Evolutionary conservation across 1,284 basidiomycete species (phyloP), one percentile per base, ranked within the genome.

Genomic region (Ustilago shanxiensis): DNA sequence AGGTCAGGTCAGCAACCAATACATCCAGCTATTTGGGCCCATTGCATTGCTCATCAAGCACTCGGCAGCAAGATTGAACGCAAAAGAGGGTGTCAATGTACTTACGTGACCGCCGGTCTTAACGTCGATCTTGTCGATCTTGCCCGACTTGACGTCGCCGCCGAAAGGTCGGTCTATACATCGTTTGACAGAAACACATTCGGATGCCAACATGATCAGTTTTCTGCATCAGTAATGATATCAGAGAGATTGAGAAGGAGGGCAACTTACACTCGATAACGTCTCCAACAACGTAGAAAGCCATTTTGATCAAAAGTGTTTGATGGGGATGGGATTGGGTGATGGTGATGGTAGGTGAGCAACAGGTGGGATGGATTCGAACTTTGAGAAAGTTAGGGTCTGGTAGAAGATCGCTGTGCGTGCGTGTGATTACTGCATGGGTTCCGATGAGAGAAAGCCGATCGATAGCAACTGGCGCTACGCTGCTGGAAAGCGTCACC

Each of bases 51-150:
- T n/a, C 18, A 18, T 24, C 10, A 44, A 51, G 24, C 8, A n/a
- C 14, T 10, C 1, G n/a, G n/a, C n/a, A 20, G 20, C n/a, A 41
- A 33, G 31, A 1, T 41, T n/a, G 41, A 44, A 16, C 14, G n/a
- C 18, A 39, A 1, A 8, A n/a, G 31, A 10, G 11, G n/a, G 2
- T 22, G 18, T 37, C 79, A 18, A 7, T 28, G 13, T 44, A 81
- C 80, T 75, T 76, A 81, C 80, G 72, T 80, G 76, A 50, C 80
- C 79, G 61, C 80, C 80, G 31, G 77, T 80, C 77, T 80, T 79
- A 67, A 76, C 69, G 54, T 82, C 79, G 60, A 82, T 82, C 73
- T 82, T 82, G 24, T 82, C 80, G 69, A 82, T 82, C 76, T 79
- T 82, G 74, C 80, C 80, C 24, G 73, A 67, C 76, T 79, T 73